phyloP scores from a whole-genome alignment of 2,329 filamentous ascomycete genomes.

The Cordyceps javanica region DNA sequence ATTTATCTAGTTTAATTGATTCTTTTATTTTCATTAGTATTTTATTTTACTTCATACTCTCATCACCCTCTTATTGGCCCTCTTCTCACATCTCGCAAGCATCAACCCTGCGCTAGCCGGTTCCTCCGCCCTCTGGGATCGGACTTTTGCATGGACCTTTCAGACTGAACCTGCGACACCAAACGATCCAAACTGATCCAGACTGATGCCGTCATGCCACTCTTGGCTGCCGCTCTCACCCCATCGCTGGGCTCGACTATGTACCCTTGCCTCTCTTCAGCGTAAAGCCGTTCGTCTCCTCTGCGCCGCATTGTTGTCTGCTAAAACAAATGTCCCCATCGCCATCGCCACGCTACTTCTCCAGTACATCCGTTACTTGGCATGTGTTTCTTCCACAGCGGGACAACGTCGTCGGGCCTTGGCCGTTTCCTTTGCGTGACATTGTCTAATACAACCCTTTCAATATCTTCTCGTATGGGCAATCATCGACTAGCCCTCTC shows the following conservation, averaged over 20 bases:
- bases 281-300: no score
- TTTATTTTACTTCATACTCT: neutral
- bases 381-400: no score
- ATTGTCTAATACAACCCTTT: no score
- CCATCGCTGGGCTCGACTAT: neutral
- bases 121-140: neutral
- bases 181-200: neutral
- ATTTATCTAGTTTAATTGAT: neutral
- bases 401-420: no score
- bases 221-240: neutral
- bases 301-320: neutral
- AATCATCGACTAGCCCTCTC: no score
- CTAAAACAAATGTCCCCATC: neutral
- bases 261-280: neutral
- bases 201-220: neutral
- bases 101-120: neutral
- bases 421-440: no score
- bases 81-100: neutral
- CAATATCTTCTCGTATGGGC: no score
- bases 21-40: neutral
- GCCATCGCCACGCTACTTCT: neutral
- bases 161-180: constrained; percentile 5
- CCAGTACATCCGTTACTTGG: neutral
- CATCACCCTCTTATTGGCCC: neutral
- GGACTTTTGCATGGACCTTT: neutral